phyloP scores from a whole-genome alignment of 768 basidiomycete species.

The Hypsizygus marmoreus region DNA sequence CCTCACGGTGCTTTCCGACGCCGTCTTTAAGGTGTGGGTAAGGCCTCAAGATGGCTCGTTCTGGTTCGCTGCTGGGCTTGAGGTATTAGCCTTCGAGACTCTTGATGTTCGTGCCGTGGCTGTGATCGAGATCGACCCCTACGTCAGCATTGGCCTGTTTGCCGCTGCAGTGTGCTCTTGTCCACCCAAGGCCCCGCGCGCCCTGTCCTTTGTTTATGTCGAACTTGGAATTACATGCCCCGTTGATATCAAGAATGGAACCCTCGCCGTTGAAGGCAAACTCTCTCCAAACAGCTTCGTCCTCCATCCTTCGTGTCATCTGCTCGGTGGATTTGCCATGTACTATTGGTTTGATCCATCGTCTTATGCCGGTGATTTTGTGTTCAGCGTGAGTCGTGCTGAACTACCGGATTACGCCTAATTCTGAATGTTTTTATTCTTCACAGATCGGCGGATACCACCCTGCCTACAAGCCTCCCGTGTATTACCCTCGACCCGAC shows the following conservation, averaged over 20 bases:
- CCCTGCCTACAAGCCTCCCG: constrained; percentile 1
- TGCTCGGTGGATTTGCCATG: constrained; percentile 1
- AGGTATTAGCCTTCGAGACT: not conserved
- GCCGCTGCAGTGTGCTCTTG: not conserved
- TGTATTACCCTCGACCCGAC: not conserved
- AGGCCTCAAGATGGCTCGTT: not conserved
- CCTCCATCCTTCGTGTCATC: constrained; percentile 3
- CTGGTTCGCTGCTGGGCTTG: constrained; percentile 6
- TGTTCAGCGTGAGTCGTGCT: not conserved
- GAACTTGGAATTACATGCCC: constrained; percentile 1
- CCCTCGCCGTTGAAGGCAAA: not conserved
- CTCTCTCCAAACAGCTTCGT: constrained; percentile 5
- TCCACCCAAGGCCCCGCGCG: not conserved
- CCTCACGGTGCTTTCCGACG: no score
- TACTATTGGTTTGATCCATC: constrained; percentile 4
- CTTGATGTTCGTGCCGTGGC: constrained; percentile 5
- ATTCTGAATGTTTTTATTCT: not conserved
- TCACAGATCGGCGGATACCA: constrained; percentile 3
- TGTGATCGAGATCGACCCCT: not conserved
- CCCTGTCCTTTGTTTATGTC: not conserved
- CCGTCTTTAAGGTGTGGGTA: constrained; percentile 1
- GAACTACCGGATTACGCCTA: not conserved
- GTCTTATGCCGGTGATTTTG: constrained; percentile 1
- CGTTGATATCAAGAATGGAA: not conserved
- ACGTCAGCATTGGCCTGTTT: constrained; percentile 5